Conservation (phyloP, 495 filamentous ascomycete genomes). For the Trichoderma gamsii region DNA sequence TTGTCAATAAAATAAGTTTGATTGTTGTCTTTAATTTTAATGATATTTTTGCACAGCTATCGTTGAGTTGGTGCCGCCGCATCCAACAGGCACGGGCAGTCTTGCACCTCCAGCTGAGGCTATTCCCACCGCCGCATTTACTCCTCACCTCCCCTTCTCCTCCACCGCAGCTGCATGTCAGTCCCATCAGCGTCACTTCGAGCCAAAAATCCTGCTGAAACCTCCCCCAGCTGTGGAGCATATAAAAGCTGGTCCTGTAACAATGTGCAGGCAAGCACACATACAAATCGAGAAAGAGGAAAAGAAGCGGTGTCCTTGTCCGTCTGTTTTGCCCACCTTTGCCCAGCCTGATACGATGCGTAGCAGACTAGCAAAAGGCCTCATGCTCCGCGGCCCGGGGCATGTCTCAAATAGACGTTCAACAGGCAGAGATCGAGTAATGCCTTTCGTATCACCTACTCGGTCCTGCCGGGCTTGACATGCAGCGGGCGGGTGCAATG, state of each 20-base stretch:
- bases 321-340: background rate
- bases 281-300: background rate
- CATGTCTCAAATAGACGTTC: background rate
- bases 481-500: conserved; percentile 1
- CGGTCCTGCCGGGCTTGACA: background rate
- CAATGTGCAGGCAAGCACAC: background rate
- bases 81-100: background rate
- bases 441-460: background rate
- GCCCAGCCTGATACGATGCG: background rate
- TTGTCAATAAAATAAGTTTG: no score
- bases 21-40: no score
- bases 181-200: background rate
- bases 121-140: background rate
- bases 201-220: background rate
- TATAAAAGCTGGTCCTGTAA: background rate
- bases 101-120: background rate
- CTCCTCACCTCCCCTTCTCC: background rate
- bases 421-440: background rate
- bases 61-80: no score
- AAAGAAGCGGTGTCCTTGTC: background rate
- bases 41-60: no score
- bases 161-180: background rate
- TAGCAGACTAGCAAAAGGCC: conserved; percentile 2
- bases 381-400: background rate
- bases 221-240: background rate